Evolutionary conservation across 176 grass and related monocot genomes (phyloP).

Genomic region (Cenchrus americanus): DNA sequence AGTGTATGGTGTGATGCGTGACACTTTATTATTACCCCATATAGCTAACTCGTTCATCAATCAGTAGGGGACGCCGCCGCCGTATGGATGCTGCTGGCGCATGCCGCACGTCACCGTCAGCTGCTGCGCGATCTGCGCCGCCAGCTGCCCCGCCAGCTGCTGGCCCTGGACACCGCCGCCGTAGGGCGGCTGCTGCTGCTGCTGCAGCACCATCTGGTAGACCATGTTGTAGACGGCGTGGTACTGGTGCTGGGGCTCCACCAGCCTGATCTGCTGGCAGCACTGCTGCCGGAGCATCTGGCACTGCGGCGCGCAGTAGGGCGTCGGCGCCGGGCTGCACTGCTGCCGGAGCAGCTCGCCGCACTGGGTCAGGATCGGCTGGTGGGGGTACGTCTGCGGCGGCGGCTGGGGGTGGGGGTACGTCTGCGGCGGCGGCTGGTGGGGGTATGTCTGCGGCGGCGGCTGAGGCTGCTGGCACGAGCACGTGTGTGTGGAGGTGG

Average conservation of each 20-base stretch:
- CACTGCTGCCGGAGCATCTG: neutral
- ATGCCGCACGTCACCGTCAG: neutral
- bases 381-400: neutral
- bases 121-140: neutral
- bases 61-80: neutral
- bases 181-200: neutral
- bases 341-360: slow-evolving; percentile 20
- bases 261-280: slow-evolving; percentile 25
- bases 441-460: neutral
- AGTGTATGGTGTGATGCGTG: neutral
- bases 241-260: slow-evolving; percentile 1
- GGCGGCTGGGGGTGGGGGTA: neutral
- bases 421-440: neutral
- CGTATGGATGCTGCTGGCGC: neutral
- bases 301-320: slow-evolving; percentile 7
- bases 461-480: neutral
- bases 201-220: neutral
- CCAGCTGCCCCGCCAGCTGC: neutral
- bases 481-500: neutral
- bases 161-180: neutral
- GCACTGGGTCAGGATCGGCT: neutral
- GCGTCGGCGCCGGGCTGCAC: slow-evolving; percentile 13
- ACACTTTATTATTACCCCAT: neutral
- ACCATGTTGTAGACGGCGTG: neutral
- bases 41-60: neutral